Conservation (phyloP, 2,329 filamentous ascomycete species). For the Curvularia sp. region DNA sequence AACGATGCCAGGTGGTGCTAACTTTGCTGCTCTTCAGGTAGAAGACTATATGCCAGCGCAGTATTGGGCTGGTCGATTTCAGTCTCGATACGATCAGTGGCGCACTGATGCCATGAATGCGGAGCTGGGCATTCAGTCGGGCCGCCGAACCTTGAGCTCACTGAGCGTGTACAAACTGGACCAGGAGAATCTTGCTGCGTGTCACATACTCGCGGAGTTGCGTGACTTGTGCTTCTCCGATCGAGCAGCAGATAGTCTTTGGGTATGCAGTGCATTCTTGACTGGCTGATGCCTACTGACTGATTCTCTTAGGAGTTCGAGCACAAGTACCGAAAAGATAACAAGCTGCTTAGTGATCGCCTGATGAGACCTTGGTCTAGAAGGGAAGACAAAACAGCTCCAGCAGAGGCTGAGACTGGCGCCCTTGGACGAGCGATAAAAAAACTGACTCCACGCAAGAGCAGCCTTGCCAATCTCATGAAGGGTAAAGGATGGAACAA, state of each 20-base stretch:
- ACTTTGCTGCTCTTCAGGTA: slow-evolving; percentile 35
- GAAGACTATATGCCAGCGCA: slow-evolving; percentile 43
- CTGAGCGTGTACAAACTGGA: slow-evolving; percentile 33
- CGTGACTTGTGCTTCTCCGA: slow-evolving; percentile 38
- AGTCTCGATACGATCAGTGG: slow-evolving; percentile 45
- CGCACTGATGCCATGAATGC: slow-evolving; percentile 41
- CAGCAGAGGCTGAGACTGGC: slow-evolving; percentile 27
- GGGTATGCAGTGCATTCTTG: slow-evolving; percentile 26
- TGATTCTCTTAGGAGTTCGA: slow-evolving; percentile 41
- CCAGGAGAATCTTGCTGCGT: slow-evolving; percentile 38
- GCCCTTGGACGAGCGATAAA: slow-evolving; percentile 41
- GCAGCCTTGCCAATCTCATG: slow-evolving; percentile 44
- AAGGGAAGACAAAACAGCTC: slow-evolving; percentile 25
- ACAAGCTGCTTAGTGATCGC: slow-evolving; percentile 35
- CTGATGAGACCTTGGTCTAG: slow-evolving; percentile 29
- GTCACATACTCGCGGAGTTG: slow-evolving; percentile 43
- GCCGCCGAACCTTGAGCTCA: slow-evolving; percentile 18
- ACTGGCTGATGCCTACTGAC: not conserved
- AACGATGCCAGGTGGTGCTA: slow-evolving; percentile 25
- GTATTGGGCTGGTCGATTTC: slow-evolving; percentile 48
- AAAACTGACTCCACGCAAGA: slow-evolving; percentile 46
- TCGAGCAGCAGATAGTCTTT: slow-evolving; percentile 44
- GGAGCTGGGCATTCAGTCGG: slow-evolving; percentile 22
- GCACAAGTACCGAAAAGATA: slow-evolving; percentile 40
- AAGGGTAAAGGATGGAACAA: slow-evolving; percentile 44